A percentile compares a stretch with the other conserved stretches of the same genome.
These are phyloP conservation scores for Aureobasidium lini DNA, from an alignment of 2,329 filamentous ascomycete genomes.

Conservation along the genomic window DNA sequence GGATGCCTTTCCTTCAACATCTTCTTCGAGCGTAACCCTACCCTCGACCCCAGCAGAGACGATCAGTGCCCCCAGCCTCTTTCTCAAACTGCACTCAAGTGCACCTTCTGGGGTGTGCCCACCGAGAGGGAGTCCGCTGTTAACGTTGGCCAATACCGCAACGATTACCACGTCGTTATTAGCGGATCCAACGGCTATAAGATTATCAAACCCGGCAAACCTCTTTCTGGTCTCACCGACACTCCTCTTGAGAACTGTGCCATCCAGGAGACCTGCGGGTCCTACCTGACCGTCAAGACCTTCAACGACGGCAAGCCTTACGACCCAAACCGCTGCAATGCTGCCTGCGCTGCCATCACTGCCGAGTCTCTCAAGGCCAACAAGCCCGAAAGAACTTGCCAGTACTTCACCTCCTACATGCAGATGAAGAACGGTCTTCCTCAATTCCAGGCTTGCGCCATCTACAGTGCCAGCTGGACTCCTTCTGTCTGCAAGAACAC, in stretches of 20 bases:
- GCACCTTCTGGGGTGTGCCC: conserved; percentile 26
- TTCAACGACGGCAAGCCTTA: conserved; percentile 15
- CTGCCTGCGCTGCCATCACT: conserved; percentile 18
- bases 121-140: conserved; percentile 21
- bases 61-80: conserved; percentile 28
- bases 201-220: background rate
- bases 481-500: conserved; percentile 18
- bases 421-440: conserved; percentile 31
- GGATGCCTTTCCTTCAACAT: conserved; percentile 16
- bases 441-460: conserved; percentile 30
- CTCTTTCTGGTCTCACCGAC: conserved; percentile 17
- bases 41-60: conserved; percentile 23
- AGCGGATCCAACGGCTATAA: conserved; percentile 35
- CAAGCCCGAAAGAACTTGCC: conserved; percentile 14
- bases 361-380: background rate
- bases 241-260: conserved; percentile 18
- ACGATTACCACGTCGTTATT: conserved; percentile 33
- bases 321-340: conserved; percentile 20
- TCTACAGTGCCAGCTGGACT: conserved; percentile 27
- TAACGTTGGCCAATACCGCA: conserved; percentile 29
- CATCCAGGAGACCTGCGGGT: no score
- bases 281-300: no score
- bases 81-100: conserved; percentile 26
- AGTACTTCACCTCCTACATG: conserved; percentile 33
- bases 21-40: conserved; percentile 29